Evolutionary conservation across 2,329 filamentous ascomycete species (phyloP).

Genomic region (Harringtonia lauricola): DNA sequence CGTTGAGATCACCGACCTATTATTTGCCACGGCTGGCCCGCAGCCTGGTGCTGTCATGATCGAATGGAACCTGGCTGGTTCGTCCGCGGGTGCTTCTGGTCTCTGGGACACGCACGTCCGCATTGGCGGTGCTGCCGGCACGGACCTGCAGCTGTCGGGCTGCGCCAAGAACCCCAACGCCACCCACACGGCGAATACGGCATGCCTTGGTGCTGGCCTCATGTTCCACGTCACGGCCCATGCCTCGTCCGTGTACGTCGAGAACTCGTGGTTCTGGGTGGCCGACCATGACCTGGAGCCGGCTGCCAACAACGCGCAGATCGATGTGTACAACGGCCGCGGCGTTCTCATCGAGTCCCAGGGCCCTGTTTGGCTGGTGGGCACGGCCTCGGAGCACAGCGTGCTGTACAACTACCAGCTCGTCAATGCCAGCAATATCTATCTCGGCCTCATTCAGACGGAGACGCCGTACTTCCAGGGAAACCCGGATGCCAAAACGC

Average conservation of each 20-base stretch:
- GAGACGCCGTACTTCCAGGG: constrained; percentile 86
- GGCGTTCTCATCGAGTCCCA: constrained; percentile 69
- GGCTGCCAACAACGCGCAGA: constrained; percentile 54
- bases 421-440: constrained; percentile 64
- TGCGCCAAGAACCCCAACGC: constrained; percentile 66
- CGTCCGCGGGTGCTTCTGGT: constrained; percentile 56
- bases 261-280: constrained; percentile 88
- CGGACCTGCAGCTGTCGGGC: constrained; percentile 65
- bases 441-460: constrained; percentile 74
- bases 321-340: constrained; percentile 81
- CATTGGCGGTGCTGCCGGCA: constrained; percentile 78
- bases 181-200: constrained; percentile 32
- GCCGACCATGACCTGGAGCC: constrained; percentile 83
- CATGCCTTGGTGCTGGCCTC: constrained; percentile 67
- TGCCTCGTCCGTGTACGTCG: constrained; percentile 59
- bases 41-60: constrained; percentile 82
- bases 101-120: constrained; percentile 97
- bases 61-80: constrained; percentile 75
- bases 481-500: constrained; percentile 62
- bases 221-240: constrained; percentile 53
- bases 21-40: constrained; percentile 74
- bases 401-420: constrained; percentile 80
- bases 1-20: constrained; percentile 80
- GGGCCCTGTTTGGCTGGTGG: constrained; percentile 72
- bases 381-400: constrained; percentile 57